Evolutionary conservation across 1,284 basidiomycete genomes (phyloP).

Genomic region (Ustilago bromivora): DNA sequence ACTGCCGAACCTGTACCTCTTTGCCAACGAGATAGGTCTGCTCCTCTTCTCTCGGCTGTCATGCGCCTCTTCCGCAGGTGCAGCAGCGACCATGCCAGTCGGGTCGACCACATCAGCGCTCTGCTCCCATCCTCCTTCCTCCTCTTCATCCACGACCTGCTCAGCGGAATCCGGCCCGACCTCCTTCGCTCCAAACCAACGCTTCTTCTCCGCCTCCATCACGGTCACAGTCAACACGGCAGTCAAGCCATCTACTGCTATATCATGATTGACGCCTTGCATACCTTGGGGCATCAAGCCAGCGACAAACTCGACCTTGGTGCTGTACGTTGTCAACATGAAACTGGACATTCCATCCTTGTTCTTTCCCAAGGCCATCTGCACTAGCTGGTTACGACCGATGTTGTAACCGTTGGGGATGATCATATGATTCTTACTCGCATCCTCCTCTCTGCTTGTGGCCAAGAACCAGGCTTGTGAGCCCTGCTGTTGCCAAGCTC

Average conservation of each 20-base stretch:
- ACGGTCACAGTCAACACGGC: constrained; percentile 57
- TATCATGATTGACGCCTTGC: constrained; percentile 73
- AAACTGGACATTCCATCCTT: constrained; percentile 52
- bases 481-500: constrained; percentile 74
- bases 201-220: constrained; percentile 6
- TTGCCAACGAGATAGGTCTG: constrained; percentile 8
- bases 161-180: background rate
- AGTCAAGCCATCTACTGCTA: constrained; percentile 58
- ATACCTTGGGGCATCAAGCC: constrained; percentile 74
- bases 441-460: constrained; percentile 56
- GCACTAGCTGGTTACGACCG: constrained; percentile 78
- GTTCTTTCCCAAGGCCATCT: constrained; percentile 27
- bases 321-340: constrained; percentile 71
- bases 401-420: constrained; percentile 61
- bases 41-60: background rate
- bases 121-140: background rate
- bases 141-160: background rate
- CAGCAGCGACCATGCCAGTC: background rate
- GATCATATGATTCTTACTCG: constrained; percentile 51
- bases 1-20: constrained; percentile 17
- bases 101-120: background rate
- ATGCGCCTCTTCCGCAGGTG: background rate
- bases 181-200: constrained; percentile 10
- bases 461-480: constrained; percentile 84
- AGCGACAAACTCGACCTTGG: constrained; percentile 72